Conservation (phyloP, 257 asterid species). For the Jacaranda mimosifolia region DNA sequence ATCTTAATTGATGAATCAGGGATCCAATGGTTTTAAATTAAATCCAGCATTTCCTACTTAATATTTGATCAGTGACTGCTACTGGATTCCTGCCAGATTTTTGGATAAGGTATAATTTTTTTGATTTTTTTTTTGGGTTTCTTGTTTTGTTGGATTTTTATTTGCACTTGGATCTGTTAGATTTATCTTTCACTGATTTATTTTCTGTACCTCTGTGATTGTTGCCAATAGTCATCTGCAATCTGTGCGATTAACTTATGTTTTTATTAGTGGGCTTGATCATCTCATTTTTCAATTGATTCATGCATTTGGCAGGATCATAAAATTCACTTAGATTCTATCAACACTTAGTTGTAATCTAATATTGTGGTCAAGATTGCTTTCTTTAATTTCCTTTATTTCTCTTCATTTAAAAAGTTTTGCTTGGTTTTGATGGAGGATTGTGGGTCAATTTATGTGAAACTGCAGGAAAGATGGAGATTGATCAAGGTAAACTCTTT, state of each 20-base stretch:
- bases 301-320: slow-evolving; percentile 38
- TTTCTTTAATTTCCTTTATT: background rate
- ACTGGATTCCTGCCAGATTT: slow-evolving; percentile 69
- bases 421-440: background rate
- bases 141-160: slow-evolving; percentile 24
- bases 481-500: slow-evolving; percentile 79
- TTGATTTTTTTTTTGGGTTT: slow-evolving; percentile 8
- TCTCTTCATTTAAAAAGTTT: background rate
- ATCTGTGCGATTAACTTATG: slow-evolving; percentile 28
- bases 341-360: slow-evolving; percentile 22
- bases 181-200: slow-evolving; percentile 33
- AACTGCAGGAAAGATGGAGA: slow-evolving; percentile 59
- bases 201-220: background rate
- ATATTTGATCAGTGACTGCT: slow-evolving; percentile 62
- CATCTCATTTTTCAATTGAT: slow-evolving; percentile 37
- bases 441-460: slow-evolving; percentile 10
- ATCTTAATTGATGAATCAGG: slow-evolving; percentile 63
- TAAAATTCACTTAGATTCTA: slow-evolving; percentile 14
- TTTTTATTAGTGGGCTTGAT: slow-evolving; percentile 24
- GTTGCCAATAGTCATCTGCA: slow-evolving; percentile 25
- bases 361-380: slow-evolving; percentile 22
- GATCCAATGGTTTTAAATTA: slow-evolving; percentile 71
- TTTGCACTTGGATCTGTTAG: slow-evolving; percentile 54
- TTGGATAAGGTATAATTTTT: slow-evolving; percentile 65
- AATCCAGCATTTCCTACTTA: slow-evolving; percentile 58